phyloP scores from a whole-genome alignment of 2,329 filamentous ascomycete species.

The Hymenoscyphus occultus region DNA sequence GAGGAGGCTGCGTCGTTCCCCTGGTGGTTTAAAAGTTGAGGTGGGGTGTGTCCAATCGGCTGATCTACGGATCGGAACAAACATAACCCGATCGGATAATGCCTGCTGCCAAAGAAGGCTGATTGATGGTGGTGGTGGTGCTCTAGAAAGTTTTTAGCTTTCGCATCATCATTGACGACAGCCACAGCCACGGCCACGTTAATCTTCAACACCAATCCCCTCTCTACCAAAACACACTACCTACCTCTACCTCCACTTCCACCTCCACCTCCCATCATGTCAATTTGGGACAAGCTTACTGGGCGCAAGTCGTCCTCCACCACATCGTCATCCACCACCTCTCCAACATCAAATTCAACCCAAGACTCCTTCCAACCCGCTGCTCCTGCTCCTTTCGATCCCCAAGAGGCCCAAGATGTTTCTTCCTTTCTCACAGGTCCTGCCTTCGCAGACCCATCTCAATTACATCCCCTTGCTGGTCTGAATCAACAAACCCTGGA shows the following conservation, averaged over 20 bases:
- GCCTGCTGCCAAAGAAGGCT: not conserved
- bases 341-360: constrained; percentile 21
- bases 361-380: constrained; percentile 48
- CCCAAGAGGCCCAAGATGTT: constrained; percentile 72
- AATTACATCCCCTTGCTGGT: constrained; percentile 89
- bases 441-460: constrained; percentile 77
- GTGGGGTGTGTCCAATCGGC: not conserved
- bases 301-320: constrained; percentile 38
- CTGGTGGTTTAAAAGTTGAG: not conserved
- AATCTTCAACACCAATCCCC: not conserved
- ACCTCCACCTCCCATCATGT: constrained; percentile 31
- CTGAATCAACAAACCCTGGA: constrained; percentile 91
- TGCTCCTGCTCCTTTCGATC: constrained; percentile 58
- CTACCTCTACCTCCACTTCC: not conserved
- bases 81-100: not conserved
- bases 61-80: not conserved
- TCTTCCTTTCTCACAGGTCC: constrained; percentile 79
- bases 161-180: constrained; percentile 15
- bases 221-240: not conserved
- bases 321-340: constrained; percentile 18
- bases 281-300: constrained; percentile 40
- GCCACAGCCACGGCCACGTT: not conserved
- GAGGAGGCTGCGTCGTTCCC: no score
- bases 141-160: constrained; percentile 9
- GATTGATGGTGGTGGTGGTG: no score